Base-by-base conservation (phyloP, 306 rosid genomes). In the Pterocarpus santalinus region DNA sequence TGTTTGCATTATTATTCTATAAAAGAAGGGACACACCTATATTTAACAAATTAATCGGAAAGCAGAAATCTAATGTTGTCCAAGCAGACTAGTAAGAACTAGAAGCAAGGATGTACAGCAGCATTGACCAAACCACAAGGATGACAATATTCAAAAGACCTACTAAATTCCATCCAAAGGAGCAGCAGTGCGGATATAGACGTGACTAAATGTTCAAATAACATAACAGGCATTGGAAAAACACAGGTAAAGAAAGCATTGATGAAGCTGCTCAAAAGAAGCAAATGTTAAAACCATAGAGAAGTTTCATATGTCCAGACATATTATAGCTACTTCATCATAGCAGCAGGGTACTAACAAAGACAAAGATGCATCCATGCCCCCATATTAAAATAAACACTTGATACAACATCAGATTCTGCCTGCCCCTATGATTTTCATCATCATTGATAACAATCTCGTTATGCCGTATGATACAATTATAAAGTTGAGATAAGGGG, bases 261-360 rank as follows among this genome's bases (percentile, higher is more conserved):
- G 1, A 33, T 5, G 6, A 58, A n/a, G 39, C 41, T 15, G 90
- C 89, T 89, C 92, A 85, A 89, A 87, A 36, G 44, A 44, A 77
- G 89, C 83, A 66, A 47, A 65, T 43, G 10, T 14, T 52, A 52
- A 76, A 46, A 77, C 87, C 90, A 87, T 3, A 75, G 86, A 65
- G 28, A 57, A 38, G 1, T 13, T 17, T 89, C 90, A 85, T 81
- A 83, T 28, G 92, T 87, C 90, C 90, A 87, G 92, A 89, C 92
- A 86, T 86, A 89, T 17, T 67, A 65, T 22, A 61, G 89, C 90
- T 75, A 69, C 87, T 7, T 85, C 91, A 87, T 89, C 91, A 89
- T 61, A 47, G 14, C 15, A 33, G 90, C 92, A 47, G 36, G 68
- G 57, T 52, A 52, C 5, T 38, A 5, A 76, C 43, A 2, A 10